Evolutionary conservation across 441 rosid species (phyloP).

Genomic region (Gossypium trilobum): DNA sequence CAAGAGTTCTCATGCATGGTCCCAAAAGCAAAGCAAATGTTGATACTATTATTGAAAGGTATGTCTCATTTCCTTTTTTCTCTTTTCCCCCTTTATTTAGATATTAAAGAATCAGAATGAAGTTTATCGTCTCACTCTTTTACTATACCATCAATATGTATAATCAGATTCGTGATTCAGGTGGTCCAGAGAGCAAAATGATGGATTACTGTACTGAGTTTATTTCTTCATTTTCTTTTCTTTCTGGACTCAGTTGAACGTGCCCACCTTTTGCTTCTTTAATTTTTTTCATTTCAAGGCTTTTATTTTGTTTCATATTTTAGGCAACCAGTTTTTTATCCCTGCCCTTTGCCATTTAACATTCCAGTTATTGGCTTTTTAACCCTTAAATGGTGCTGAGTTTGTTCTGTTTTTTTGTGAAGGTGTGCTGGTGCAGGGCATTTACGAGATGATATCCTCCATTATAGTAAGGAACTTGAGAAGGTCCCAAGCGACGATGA

Average conservation of each 20-base stretch:
- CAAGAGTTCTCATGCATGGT: conserved; percentile 84
- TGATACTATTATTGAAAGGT: conserved; percentile 68
- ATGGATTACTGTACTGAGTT: neutral
- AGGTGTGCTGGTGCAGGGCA: conserved; percentile 98
- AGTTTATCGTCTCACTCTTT: neutral
- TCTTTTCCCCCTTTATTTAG: neutral
- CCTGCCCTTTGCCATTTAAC: neutral
- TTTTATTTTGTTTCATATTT: neutral
- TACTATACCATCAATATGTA: neutral
- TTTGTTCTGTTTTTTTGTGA: conserved; percentile 9
- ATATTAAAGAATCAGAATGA: neutral
- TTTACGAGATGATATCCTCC: conserved; percentile 67
- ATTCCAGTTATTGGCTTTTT: neutral
- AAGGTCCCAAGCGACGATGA: conserved; percentile 44
- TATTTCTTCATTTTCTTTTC: neutral
- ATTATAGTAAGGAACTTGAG: conserved; percentile 57
- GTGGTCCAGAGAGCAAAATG: neutral
- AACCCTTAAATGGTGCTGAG: conserved; percentile 12
- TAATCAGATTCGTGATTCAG: neutral
- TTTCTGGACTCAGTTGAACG: neutral
- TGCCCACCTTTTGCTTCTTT: too few relatives aligned
- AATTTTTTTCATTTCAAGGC: too few relatives aligned
- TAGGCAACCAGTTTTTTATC: neutral
- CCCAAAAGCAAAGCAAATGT: conserved; percentile 94
- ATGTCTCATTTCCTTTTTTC: conserved; percentile 1